Base-by-base conservation (phyloP, 805 yeast species). In the Candida rishiriensis region DNA sequence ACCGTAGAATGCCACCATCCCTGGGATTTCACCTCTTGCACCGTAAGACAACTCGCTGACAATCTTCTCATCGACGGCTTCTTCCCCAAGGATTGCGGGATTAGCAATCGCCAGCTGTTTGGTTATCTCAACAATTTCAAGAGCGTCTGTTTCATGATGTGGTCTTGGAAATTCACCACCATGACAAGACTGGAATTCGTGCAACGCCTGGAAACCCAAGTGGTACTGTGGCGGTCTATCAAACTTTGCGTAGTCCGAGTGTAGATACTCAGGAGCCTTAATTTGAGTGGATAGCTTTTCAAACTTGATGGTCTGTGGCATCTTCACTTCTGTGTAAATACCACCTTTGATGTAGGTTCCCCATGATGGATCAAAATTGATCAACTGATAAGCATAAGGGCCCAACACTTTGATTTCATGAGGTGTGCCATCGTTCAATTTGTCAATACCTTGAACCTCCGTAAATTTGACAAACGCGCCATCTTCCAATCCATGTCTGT, bases 181-280 rank as follows among this genome's bases (percentile, higher is more conserved):
- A 63, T 87, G 78, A 54, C 71, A 73, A 28, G 73, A 70, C 53
- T 76, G 75, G 66, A 89, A 93, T 44, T 80, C 82, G 44, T 86
- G 83, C 44, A 93, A 72, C 3, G 96, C 97, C 66, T 87, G 88
- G 76, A 89, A 89, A 2, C 93, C 99, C 51, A 91, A 67, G 63
- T 93, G 99, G 52, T 85, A 77, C 68, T 88, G 96, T 17, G 83
- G 77, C 13, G 97, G 93, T 59, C 96, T 83, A 58, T 88, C 97
- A 55, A 91, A 85, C 66, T 93, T 93, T 47, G 97, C 97, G 64
- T 80, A 93, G 64, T 93, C 99, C 13, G 97, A 81, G 49, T 76
- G 73, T 34, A 86, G 61, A 57, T 70, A 85, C 59, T 88, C 97
- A 4, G 99, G 99, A 12, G 71, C 65, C n/a, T 66, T 61, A 50